Percentiles rank a stretch among this genome's conserved stretches.
Evolutionary conservation across 1,139 yeast species (phyloP).

Genomic region (Suhomyces ambrosiae): DNA sequence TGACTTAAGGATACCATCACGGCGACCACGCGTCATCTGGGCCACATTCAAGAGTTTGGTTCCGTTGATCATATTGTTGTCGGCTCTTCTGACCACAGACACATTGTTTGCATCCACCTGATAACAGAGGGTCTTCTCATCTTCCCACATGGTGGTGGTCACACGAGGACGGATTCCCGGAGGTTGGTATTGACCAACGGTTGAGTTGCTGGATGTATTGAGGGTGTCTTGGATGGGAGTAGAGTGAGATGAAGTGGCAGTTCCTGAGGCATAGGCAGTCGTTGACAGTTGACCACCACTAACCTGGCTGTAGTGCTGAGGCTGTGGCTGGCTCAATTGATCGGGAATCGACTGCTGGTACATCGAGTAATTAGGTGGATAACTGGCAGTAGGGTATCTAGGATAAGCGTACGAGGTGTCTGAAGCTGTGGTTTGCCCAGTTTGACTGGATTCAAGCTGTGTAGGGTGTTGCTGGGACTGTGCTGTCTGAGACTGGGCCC

Average conservation of each 20-base stretch:
- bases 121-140: conserved; percentile 89
- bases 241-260: conserved; percentile 14
- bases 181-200: conserved; percentile 53
- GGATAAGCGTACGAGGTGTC: conserved; percentile 13
- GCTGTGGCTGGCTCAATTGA: conserved; percentile 18
- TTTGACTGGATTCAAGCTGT: conserved; percentile 3
- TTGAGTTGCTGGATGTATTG: conserved; percentile 28
- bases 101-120: conserved; percentile 94
- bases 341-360: conserved; percentile 17
- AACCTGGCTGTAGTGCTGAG: conserved; percentile 16
- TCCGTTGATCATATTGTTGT: conserved; percentile 93
- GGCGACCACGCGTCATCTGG: conserved; percentile 92
- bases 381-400: conserved; percentile 13
- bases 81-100: conserved; percentile 88
- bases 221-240: conserved; percentile 20
- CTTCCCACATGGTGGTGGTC: conserved; percentile 97
- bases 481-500: conserved; percentile 13
- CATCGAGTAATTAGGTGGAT: conserved; percentile 19
- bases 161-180: conserved; percentile 76
- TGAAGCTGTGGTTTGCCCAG: conserved; percentile 1
- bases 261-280: conserved; percentile 11
- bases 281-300: conserved; percentile 5
- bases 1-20: conserved; percentile 90
- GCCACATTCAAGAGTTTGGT: conserved; percentile 90
- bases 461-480: conserved; percentile 13